phyloP scores from a whole-genome alignment of 106 monocot species.

The Dendrobium nobile region DNA sequence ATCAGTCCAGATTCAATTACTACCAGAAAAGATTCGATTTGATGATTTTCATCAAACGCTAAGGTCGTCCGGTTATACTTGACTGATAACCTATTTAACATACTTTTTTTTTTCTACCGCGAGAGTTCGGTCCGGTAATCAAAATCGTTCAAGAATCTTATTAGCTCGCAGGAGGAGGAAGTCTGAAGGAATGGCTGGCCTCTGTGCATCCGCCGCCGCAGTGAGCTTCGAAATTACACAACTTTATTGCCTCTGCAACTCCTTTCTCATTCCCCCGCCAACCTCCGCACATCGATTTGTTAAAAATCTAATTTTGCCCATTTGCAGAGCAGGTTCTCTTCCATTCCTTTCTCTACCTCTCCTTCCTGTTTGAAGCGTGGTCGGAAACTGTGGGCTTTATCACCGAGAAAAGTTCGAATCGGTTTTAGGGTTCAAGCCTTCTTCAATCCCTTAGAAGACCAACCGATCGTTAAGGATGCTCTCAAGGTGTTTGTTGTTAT shows the following conservation, averaged over 20 bases:
- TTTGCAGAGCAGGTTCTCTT: constrained; percentile 11
- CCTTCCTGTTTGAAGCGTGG: not conserved
- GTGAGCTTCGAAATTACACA: not conserved
- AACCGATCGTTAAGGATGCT: constrained; percentile 70
- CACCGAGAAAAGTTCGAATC: constrained; percentile 6
- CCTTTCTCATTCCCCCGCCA: not conserved
- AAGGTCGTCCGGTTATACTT: no score
- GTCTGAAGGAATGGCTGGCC: not conserved
- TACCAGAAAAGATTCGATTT: no score
- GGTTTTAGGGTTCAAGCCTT: constrained; percentile 20
- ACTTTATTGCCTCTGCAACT: not conserved
- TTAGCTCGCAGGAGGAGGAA: not conserved
- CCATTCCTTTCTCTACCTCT: constrained; percentile 1
- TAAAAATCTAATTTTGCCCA: not conserved
- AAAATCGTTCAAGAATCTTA: not conserved
- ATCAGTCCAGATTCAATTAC: no score
- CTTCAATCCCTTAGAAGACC: constrained; percentile 65
- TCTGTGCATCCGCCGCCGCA: not conserved
- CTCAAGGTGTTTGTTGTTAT: constrained; percentile 43
- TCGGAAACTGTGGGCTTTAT: not conserved
- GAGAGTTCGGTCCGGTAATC: not conserved
- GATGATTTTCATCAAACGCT: no score
- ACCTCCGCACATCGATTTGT: not conserved
- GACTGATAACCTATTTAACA: no score
- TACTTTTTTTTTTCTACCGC: no score